A percentile compares a stretch with the other conserved stretches of the same genome.
phyloP scores from a whole-genome alignment of 208 protist genomes.

The Porcisia deanei region DNA sequence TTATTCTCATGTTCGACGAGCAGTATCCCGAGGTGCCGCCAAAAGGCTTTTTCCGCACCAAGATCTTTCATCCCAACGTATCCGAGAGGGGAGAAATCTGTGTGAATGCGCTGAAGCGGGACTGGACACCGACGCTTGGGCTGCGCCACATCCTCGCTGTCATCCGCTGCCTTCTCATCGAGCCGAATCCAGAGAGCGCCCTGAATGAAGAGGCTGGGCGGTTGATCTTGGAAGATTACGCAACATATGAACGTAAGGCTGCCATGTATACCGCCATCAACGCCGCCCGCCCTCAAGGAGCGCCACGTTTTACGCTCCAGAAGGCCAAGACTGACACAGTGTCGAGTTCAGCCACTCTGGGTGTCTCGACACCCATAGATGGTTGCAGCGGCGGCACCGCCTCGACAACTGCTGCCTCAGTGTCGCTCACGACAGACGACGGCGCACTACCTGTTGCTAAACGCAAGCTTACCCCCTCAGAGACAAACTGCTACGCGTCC shows the following conservation, averaged over 20 bases:
- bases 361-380: neutral
- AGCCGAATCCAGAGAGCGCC: slow-evolving; percentile 98
- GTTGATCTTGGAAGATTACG: slow-evolving; percentile 97
- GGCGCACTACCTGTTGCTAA: neutral
- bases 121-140: slow-evolving; percentile 95
- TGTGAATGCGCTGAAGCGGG: slow-evolving; percentile 98
- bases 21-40: slow-evolving; percentile 96
- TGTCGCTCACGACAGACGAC: neutral
- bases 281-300: slow-evolving; percentile 47
- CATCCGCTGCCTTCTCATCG: slow-evolving; percentile 97
- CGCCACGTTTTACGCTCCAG: slow-evolving; percentile 31
- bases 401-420: neutral
- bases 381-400: neutral
- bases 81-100: slow-evolving; percentile 97
- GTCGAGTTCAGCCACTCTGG: neutral
- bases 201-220: slow-evolving; percentile 98
- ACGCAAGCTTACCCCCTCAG: slow-evolving; percentile 15
- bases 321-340: neutral
- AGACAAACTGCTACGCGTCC: slow-evolving; percentile 18
- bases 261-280: slow-evolving; percentile 82
- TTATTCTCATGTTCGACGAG: slow-evolving; percentile 91
- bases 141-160: slow-evolving; percentile 95
- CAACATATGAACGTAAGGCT: slow-evolving; percentile 78
- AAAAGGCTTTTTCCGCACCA: slow-evolving; percentile 97
- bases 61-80: slow-evolving; percentile 99